phyloP scores from a whole-genome alignment of 2,329 filamentous ascomycete genomes.

The Xylariaceae sp. region DNA sequence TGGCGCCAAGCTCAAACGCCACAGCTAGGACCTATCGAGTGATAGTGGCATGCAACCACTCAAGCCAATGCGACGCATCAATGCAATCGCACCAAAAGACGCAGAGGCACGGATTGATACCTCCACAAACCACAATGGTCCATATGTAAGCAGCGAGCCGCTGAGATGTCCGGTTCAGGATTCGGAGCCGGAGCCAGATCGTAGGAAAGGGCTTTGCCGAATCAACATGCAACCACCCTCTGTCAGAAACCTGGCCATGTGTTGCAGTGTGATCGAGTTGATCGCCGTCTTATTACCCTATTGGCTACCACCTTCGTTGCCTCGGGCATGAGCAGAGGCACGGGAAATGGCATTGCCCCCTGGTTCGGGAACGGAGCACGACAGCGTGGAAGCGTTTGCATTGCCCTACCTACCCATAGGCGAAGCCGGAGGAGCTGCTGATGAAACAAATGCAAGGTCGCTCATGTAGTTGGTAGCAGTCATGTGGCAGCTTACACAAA shows the following conservation, averaged over 20 bases:
- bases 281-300: slow-evolving; percentile 10
- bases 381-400: slow-evolving; percentile 2
- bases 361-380: slow-evolving; percentile 17
- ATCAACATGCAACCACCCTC: background rate
- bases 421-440: slow-evolving; percentile 5
- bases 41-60: slow-evolving; percentile 16
- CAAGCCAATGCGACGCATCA: background rate
- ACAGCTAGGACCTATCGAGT: background rate
- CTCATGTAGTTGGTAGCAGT: no score
- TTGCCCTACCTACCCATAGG: background rate
- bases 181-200: slow-evolving; percentile 10
- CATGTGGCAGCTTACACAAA: no score
- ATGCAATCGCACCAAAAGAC: no score
- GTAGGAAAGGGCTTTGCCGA: slow-evolving; percentile 1
- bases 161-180: slow-evolving; percentile 6
- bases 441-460: no score
- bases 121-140: background rate
- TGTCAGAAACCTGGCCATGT: background rate
- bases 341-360: slow-evolving; percentile 9
- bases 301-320: slow-evolving; percentile 5
- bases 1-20: slow-evolving; percentile 2
- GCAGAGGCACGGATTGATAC: no score
- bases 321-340: background rate
- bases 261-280: slow-evolving; percentile 8
- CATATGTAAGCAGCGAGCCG: slow-evolving; percentile 4